These are phyloP conservation scores for Cyclotella baltica DNA, from an alignment of 108 stramenopile genomes.

Conservation along the genomic window DNA sequence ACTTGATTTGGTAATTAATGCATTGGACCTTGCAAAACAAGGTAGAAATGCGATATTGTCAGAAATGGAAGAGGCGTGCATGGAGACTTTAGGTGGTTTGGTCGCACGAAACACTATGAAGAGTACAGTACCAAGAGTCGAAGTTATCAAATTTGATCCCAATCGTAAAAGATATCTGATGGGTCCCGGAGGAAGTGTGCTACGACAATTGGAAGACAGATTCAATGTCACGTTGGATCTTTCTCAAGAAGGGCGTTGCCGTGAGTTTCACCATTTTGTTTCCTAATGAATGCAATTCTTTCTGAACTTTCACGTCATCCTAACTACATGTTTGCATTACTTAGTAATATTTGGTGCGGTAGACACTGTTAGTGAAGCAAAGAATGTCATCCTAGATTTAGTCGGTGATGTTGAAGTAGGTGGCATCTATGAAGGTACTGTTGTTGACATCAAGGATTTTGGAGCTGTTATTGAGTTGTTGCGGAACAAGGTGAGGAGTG, in stretches of 20 bases:
- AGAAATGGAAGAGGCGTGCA: conserved; percentile 60
- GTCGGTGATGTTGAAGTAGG: conserved; percentile 81
- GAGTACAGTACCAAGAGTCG: conserved; percentile 63
- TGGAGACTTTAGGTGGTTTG: conserved; percentile 23
- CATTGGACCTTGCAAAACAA: conserved; percentile 67
- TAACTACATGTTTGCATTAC: background rate
- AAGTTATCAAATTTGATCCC: conserved; percentile 68
- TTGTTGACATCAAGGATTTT: conserved; percentile 87
- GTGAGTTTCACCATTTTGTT: background rate
- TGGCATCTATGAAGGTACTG: conserved; percentile 78
- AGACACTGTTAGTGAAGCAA: conserved; percentile 65
- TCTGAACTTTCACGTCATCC: background rate
- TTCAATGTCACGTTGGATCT: conserved; percentile 71
- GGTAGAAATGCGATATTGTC: conserved; percentile 74
- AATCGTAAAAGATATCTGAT: conserved; percentile 66
- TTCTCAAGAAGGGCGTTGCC: conserved; percentile 72
- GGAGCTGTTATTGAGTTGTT: conserved; percentile 88
- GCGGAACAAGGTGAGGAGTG: no score
- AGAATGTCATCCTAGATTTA: conserved; percentile 71
- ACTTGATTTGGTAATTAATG: conserved; percentile 58
- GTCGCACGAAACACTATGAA: conserved; percentile 52
- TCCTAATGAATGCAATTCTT: no score
- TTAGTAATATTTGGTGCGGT: conserved; percentile 66
- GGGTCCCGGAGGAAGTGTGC: conserved; percentile 78
- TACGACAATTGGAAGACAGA: conserved; percentile 71